These are phyloP conservation scores for Excoecaria cochinchinensis DNA, from an alignment of 345 rosid genomes.

Conservation along the genomic window DNA sequence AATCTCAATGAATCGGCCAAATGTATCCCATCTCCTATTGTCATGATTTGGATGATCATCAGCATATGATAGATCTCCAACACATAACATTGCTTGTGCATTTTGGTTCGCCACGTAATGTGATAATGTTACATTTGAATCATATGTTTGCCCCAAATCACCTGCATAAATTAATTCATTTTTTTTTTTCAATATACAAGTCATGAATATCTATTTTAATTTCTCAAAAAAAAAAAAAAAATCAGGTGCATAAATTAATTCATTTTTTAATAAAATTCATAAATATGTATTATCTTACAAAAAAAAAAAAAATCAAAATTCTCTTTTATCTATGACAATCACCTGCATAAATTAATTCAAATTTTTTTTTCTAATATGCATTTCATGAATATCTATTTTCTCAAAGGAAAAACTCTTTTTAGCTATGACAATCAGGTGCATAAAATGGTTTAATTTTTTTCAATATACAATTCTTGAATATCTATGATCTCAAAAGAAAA, in stretches of 20 bases:
- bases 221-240: background rate
- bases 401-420: too few relatives aligned
- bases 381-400: too few relatives aligned
- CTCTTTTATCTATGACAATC: too few relatives aligned
- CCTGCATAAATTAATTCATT: conserved; percentile 14
- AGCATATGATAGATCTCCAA: conserved; percentile 46
- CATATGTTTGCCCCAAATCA: conserved; percentile 40
- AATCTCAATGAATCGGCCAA: conserved; percentile 38
- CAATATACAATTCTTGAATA: too few relatives aligned
- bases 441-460: too few relatives aligned
- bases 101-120: conserved; percentile 29
- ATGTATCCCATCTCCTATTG: conserved; percentile 38
- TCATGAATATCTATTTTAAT: too few relatives aligned
- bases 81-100: conserved; percentile 30
- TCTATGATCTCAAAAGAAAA: background rate
- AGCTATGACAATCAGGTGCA: too few relatives aligned
- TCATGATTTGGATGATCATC: conserved; percentile 29
- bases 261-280: too few relatives aligned
- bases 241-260: too few relatives aligned
- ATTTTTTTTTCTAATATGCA: too few relatives aligned
- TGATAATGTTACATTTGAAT: conserved; percentile 31
- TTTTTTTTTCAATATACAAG: too few relatives aligned
- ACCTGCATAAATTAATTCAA: conserved; percentile 28
- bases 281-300: too few relatives aligned
- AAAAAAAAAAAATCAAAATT: background rate